Base-by-base conservation (phyloP, 164 flowering plant species). In the Saururus chinensis region DNA sequence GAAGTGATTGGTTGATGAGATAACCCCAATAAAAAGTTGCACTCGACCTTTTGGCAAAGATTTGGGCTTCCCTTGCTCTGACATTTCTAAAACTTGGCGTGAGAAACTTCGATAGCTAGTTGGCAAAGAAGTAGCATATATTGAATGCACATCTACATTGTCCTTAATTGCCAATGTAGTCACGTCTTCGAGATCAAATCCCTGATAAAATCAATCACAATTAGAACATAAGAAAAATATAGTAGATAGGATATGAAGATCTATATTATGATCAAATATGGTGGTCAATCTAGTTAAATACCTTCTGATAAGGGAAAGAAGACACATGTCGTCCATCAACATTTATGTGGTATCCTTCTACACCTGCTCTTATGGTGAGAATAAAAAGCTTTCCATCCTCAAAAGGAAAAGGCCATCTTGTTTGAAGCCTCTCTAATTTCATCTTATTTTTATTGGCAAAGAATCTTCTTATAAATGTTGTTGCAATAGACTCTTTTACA, bases 1-100 rank as follows among this genome's bases (percentile, higher is more conserved):
- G 78, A 93, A 88, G 75, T 93, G 99, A 76, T 93, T 93, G 26
- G 85, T 77, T 51, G 99, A 92, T 67, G 97, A 93, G 22, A 90
- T 84, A 66, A 93, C 72, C 24, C 99, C 99, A 73, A 93, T 75
- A 62, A 90, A 93, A 62, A 93, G 81, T 52, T 62, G 75, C 68
- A 88, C 63, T 20, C 80, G 77, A 45, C 35, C 62, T 57, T 64
- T 58, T 11, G 85, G 87, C 60, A 87, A 60, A 66, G 89, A 88
- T 60, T 9, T 72, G 56, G 91, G 78, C 77, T 85, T 88, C 99
- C 97, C 88, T 64, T 75, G 73, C 40, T 75, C 75, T 1, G 83
- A 81, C 82, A 88, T 81, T 60, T 90, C 96, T 61, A 93, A 56
- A 55, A 82, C 89, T 74, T 84, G 88, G 37, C 84, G 87, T n/a